phyloP scores from a whole-genome alignment of 2,329 filamentous ascomycete species.

The Calycina herbarum region DNA sequence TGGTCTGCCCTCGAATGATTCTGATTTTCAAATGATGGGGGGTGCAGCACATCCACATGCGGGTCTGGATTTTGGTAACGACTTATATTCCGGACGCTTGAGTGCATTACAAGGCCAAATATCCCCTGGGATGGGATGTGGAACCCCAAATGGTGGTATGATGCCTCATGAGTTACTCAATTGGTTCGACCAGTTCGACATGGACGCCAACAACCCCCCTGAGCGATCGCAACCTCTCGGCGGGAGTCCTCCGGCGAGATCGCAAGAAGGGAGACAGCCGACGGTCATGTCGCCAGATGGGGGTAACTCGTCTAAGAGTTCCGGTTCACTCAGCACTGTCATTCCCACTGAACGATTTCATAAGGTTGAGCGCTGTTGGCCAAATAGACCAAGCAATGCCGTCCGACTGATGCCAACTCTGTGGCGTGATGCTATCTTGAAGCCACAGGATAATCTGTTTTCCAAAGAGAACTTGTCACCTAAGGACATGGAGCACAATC shows the following conservation, averaged over 20 bases:
- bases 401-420: slow-evolving; percentile 43
- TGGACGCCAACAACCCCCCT: slow-evolving; percentile 24
- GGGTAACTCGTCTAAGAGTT: slow-evolving; percentile 20
- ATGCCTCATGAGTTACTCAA: slow-evolving; percentile 30
- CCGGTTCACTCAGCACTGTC: slow-evolving; percentile 23
- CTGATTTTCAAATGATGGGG: slow-evolving; percentile 23
- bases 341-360: slow-evolving; percentile 44
- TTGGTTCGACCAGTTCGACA: slow-evolving; percentile 32
- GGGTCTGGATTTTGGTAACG: slow-evolving; percentile 24
- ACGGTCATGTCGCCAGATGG: slow-evolving; percentile 18
- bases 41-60: slow-evolving; percentile 18
- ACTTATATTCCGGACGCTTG: slow-evolving; percentile 22
- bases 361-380: slow-evolving; percentile 45
- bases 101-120: slow-evolving; percentile 25
- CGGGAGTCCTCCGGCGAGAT: slow-evolving; percentile 8
- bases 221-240: slow-evolving; percentile 18
- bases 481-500: slow-evolving; percentile 27
- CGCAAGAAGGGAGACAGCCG: slow-evolving; percentile 14
- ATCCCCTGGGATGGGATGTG: slow-evolving; percentile 23
- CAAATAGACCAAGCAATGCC: slow-evolving; percentile 40
- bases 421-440: slow-evolving; percentile 42
- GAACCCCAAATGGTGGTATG: slow-evolving; percentile 23
- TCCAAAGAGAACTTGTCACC: slow-evolving; percentile 30
- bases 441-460: slow-evolving; percentile 43
- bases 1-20: slow-evolving; percentile 17